Evolutionary conservation across 805 yeast species (phyloP).

Genomic region (Zygosaccharomyces lentus): DNA sequence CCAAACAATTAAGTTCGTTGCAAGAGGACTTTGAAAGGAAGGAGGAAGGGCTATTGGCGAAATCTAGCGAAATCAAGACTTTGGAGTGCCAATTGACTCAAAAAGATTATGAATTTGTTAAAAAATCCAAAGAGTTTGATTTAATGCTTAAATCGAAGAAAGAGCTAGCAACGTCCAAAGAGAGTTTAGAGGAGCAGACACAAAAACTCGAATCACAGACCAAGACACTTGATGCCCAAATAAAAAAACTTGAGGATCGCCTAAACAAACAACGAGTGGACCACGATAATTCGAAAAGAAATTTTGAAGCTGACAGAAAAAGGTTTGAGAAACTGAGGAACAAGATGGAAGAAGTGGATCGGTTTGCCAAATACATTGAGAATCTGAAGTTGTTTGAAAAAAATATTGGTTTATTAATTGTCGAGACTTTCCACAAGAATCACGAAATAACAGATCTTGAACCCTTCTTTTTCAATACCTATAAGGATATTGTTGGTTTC

Average conservation of each 20-base stretch:
- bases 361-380: constrained; percentile 10
- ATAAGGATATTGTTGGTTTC: constrained; percentile 16
- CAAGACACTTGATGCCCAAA: constrained; percentile 1
- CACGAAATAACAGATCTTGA: constrained; percentile 11
- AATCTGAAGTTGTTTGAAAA: constrained; percentile 15
- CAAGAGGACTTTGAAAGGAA: background rate
- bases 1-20: background rate
- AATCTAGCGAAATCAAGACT: background rate
- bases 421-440: constrained; percentile 6
- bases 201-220: background rate
- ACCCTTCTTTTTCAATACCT: constrained; percentile 5
- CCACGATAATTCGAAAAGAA: constrained; percentile 2
- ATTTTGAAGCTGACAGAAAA: constrained; percentile 4
- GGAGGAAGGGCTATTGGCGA: background rate
- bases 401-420: constrained; percentile 16
- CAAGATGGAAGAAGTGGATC: constrained; percentile 3
- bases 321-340: constrained; percentile 5
- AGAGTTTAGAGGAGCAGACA: background rate
- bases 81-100: background rate
- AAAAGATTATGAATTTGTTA: background rate
- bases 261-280: background rate
- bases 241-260: constrained; percentile 2
- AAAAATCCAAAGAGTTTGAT: constrained; percentile 1
- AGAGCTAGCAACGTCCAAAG: background rate
- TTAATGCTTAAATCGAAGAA: background rate